Evolutionary conservation across 1,284 basidiomycete genomes (phyloP).

Genomic region (Cutaneotrichosporon dermatis): DNA sequence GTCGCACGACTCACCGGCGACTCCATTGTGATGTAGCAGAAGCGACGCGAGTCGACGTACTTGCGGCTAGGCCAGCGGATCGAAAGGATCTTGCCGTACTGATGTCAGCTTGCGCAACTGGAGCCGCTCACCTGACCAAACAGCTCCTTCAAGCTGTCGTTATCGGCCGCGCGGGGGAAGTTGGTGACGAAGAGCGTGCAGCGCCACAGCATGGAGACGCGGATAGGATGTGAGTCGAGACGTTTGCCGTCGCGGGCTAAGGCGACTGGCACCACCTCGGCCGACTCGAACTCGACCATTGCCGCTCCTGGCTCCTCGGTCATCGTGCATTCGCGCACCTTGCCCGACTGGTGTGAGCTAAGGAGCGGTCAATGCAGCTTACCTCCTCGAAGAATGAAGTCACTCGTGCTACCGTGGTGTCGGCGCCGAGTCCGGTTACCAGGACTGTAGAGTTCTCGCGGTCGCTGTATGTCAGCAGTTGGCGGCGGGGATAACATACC

Average conservation of each 20-base stretch:
- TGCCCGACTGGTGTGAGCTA: conserved; percentile 64
- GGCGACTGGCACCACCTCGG: conserved; percentile 71
- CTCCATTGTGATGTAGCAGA: conserved; percentile 91
- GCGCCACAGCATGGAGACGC: conserved; percentile 84
- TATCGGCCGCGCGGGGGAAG: conserved; percentile 82
- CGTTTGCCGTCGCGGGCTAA: conserved; percentile 91
- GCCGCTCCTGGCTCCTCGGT: conserved; percentile 37
- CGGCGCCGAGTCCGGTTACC: conserved; percentile 64
- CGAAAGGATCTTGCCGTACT: conserved; percentile 88
- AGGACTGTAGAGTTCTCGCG: conserved; percentile 93
- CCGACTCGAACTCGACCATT: conserved; percentile 46
- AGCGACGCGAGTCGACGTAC: conserved; percentile 81
- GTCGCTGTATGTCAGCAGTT: conserved; percentile 58
- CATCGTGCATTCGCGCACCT: conserved; percentile 66
- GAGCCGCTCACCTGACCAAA: conserved; percentile 64
- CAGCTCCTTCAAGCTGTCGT: conserved; percentile 65
- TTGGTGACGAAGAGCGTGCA: conserved; percentile 96
- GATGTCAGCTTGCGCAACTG: conserved; percentile 8
- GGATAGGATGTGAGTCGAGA: conserved; percentile 63
- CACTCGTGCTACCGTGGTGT: conserved; percentile 64
- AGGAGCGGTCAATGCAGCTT: conserved; percentile 36
- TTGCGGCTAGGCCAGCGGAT: conserved; percentile 98
- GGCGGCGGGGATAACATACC: conserved; percentile 8
- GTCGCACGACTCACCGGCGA: conserved; percentile 63
- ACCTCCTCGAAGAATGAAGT: conserved; percentile 77